These are phyloP conservation scores for Curvularia eragrostidis DNA, from an alignment of 2,329 filamentous ascomycete species.

Conservation along the genomic window DNA sequence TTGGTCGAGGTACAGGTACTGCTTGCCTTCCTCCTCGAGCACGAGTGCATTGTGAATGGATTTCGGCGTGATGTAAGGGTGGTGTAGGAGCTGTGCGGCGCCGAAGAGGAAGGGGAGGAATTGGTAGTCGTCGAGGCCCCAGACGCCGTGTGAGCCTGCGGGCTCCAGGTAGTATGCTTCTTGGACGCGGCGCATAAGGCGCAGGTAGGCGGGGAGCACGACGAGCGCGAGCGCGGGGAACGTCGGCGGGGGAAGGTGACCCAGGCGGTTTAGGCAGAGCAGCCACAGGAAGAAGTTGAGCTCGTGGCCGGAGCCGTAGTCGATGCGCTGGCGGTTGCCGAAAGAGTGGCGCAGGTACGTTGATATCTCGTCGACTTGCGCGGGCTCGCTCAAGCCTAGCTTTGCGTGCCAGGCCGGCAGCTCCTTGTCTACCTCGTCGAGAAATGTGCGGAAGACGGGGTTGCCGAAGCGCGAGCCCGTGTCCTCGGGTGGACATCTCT, in stretches of 20 bases:
- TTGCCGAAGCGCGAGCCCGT: slow-evolving; percentile 95
- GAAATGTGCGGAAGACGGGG: slow-evolving; percentile 82
- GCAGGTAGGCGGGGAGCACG: slow-evolving; percentile 82
- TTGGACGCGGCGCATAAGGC: slow-evolving; percentile 86
- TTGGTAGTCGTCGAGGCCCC: slow-evolving; percentile 62
- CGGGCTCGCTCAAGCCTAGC: slow-evolving; percentile 61
- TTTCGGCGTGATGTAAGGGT: slow-evolving; percentile 62
- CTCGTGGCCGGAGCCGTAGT: slow-evolving; percentile 97
- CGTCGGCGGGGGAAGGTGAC: slow-evolving; percentile 66
- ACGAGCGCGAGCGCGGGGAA: slow-evolving; percentile 77
- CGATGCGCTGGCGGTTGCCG: slow-evolving; percentile 80
- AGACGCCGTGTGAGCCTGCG: slow-evolving; percentile 60
- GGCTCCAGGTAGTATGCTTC: slow-evolving; percentile 96
- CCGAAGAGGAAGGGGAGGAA: slow-evolving; percentile 62
- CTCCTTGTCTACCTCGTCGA: slow-evolving; percentile 66
- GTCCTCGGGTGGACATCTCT: slow-evolving; percentile 78
- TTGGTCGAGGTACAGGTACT: slow-evolving; percentile 91
- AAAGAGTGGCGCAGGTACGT: slow-evolving; percentile 84
- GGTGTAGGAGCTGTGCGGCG: slow-evolving; percentile 66
- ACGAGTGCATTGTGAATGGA: slow-evolving; percentile 85
- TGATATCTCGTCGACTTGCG: slow-evolving; percentile 72
- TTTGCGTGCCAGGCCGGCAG: slow-evolving; percentile 67
- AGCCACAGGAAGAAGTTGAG: slow-evolving; percentile 97
- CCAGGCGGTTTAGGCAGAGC: slow-evolving; percentile 86
- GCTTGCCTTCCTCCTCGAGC: slow-evolving; percentile 81